Evolutionary conservation across 73 alveolate genomes (phyloP).

Genomic region (Tetrahymena malaccensis): DNA sequence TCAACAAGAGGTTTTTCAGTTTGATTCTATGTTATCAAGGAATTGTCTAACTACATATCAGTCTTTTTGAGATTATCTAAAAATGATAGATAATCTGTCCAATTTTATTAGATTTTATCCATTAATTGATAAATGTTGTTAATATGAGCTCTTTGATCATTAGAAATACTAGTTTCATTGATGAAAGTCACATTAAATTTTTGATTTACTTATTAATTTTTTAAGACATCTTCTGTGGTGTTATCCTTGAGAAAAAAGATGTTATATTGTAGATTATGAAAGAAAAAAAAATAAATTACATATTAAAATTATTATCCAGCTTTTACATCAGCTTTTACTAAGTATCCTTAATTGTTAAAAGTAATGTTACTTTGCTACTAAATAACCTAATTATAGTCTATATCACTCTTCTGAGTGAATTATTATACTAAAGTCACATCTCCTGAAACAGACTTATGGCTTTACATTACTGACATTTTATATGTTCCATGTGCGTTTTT

Average conservation of each 20-base stretch:
- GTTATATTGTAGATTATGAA: background rate
- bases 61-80: background rate
- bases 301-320: background rate
- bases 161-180: background rate
- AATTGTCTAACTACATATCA: background rate
- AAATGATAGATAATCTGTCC: background rate
- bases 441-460: background rate
- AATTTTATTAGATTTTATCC: background rate
- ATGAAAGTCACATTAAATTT: background rate
- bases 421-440: background rate
- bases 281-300: background rate
- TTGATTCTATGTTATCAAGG: too few relatives aligned
- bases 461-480: background rate
- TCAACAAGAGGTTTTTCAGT: background rate
- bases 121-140: too few relatives aligned
- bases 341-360: background rate
- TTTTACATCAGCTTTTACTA: background rate
- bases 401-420: background rate
- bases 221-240: background rate
- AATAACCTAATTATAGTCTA: background rate
- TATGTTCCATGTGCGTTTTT: background rate
- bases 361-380: background rate
- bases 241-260: background rate
- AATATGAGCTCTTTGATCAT: too few relatives aligned
- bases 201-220: too few relatives aligned